Evolutionary conservation across 1,284 basidiomycete species (phyloP), one percentile per base, ranked within the genome.

Genomic region (Testicularia cyperi): DNA sequence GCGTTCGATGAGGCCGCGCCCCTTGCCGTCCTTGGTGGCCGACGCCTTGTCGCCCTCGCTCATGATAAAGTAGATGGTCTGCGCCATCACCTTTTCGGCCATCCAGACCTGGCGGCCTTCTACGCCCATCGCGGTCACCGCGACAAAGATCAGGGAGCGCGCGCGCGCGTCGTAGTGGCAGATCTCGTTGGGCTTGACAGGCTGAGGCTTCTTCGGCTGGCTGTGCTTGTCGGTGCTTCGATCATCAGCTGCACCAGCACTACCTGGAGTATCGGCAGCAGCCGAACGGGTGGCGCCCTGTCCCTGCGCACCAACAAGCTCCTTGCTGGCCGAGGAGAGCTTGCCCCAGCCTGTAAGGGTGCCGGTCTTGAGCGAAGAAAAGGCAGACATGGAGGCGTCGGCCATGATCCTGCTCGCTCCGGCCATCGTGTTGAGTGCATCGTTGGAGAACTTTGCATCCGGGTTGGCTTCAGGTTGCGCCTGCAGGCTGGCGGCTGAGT

Each of bases 1-100:
- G 26, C 55, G 51, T 29, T 57, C 47, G 9, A 72, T 44, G 19
- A 66, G 64, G 18, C 69, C 62, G n/a, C n/a, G n/a, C n/a, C n/a
- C n/a, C 28, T 54, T 62, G 40, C 67, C 60, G 24, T 49, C 46
- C 36, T 57, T 42, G 18, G 48, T 53, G 7, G 43, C 46, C 18
- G 68, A 61, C 3, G 47, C 63, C 18, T 36, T 43, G 20, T 62
- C 46, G 12, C 65, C 56, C 24, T 68, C 58, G 33, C 44, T 41
- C 58, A 72, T 62, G 53, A 72, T 65, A 27, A 72, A 72, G 35
- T 56, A 68, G 41, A 72, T 65, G 16, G 65, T 62, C 40, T 71
- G 66, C 13, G 65, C 66, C 39, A 72, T 38, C 5, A 68, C 61
- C 42, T 72, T 72, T 26, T 72, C 70, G 6, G 65, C 70, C 49